Percentiles rank a stretch among this genome's conserved stretches.
These are phyloP conservation scores for Zasmidium citrigriseum DNA, from an alignment of 2,329 filamentous ascomycete species.

Conservation along the genomic window DNA sequence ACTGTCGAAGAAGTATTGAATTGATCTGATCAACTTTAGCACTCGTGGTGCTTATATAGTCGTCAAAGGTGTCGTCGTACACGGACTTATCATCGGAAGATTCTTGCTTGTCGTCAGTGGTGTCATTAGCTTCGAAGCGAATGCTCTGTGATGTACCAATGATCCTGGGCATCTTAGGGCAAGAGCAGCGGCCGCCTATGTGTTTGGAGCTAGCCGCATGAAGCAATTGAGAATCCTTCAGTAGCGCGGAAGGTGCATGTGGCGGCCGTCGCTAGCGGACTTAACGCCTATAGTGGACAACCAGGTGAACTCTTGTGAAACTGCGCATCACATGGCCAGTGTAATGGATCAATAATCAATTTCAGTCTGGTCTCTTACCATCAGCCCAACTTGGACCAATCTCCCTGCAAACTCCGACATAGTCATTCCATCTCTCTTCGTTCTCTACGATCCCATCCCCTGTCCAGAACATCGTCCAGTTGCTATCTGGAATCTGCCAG, in stretches of 20 bases:
- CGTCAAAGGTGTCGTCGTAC: background rate
- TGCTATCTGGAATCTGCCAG: slow-evolving; percentile 75
- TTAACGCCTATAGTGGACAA: too few species aligned
- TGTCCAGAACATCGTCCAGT: slow-evolving; percentile 99
- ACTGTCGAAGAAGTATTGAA: background rate
- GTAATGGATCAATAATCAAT: background rate
- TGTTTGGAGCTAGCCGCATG: background rate
- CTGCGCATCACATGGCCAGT: too few species aligned
- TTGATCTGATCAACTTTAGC: background rate
- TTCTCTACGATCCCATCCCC: slow-evolving; percentile 58
- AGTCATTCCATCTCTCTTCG: slow-evolving; percentile 47
- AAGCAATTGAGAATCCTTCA: background rate
- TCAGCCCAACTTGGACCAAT: slow-evolving; percentile 52
- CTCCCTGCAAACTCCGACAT: slow-evolving; percentile 49
- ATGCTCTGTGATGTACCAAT: background rate
- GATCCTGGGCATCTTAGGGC: background rate
- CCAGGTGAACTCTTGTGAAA: too few species aligned
- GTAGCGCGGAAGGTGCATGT: too few species aligned
- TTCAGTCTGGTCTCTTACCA: slow-evolving; percentile 34
- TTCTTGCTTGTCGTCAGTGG: background rate
- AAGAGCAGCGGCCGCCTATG: background rate
- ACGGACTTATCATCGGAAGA: background rate
- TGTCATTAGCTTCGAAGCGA: background rate
- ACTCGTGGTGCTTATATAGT: background rate
- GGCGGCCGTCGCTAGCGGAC: too few species aligned